Evolutionary conservation across 2,329 filamentous ascomycete genomes (phyloP), one percentile per base, ranked within the genome.

Genomic region (Hymenoscyphus salicellus): DNA sequence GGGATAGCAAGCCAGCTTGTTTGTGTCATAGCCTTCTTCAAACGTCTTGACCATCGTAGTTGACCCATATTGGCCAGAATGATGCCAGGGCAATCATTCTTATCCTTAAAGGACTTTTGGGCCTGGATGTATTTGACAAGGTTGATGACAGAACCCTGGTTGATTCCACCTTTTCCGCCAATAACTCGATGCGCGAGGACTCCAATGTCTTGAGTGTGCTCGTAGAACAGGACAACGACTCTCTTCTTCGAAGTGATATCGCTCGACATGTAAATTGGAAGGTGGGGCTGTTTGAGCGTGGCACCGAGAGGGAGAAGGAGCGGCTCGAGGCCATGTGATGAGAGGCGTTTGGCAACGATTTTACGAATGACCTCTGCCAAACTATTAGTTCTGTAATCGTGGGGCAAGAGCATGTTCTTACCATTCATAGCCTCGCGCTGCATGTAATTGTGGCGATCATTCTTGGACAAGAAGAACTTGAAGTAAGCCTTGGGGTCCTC

Each of bases 21-120:
- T 1, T 82, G 75, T 0, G 85, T 90, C 66, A 96, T 80, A 0
- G 86, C 81, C 58, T 84, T 82, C 60, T 82, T 78, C 1, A 82
- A 82, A 60, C 84, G 82, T 49, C 90, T 86, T 75, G 90, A 91
- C 88, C 92, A 97, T 71, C 88, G 80, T 20, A 91, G 79, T 77
- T 96, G 88, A 4, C 91, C 92, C 3, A 86, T 81, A 74, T 97
- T 97, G 56, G 92, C 85, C 30, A 97, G 79, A 32, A 97, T 78
- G 63, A 97, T 78, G 2, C 84, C 89, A 0, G 83, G 86, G 1
- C 78, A 68, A 0, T 75, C 68, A 4, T 75, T 60, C 41, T 69
- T 66, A 8, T 59, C 59, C 17, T 66, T 30, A 2, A 65, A 67
- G 20, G 66, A 66, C 0, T 33, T 20, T 16, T 68, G 67, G 7